Evolutionary conservation across 108 stramenopile species (phyloP).

Genomic region (Nitzschia putrida): DNA sequence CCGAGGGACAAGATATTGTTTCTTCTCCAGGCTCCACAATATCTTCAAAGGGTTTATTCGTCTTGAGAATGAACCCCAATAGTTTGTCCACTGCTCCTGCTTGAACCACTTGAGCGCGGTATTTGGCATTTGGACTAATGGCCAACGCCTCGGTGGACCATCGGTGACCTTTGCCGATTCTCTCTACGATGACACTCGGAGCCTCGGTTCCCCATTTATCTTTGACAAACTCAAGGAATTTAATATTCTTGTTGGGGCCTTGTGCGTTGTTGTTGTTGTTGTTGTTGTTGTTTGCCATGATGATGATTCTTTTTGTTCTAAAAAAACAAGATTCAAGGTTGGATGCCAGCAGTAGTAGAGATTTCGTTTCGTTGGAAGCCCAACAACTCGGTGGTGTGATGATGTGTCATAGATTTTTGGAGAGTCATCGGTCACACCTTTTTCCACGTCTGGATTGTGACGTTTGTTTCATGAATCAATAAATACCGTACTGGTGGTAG

Average conservation of each 20-base stretch:
- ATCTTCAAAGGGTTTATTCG: conserved; percentile 18
- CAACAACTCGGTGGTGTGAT: too few species aligned
- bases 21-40: conserved; percentile 7
- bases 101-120: conserved; percentile 26
- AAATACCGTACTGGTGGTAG: too few species aligned
- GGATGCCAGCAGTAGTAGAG: too few species aligned
- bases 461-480: too few species aligned
- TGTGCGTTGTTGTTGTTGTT: too few species aligned
- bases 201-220: conserved; percentile 33
- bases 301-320: too few species aligned
- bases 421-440: too few species aligned
- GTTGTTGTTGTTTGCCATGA: too few species aligned
- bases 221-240: conserved; percentile 13
- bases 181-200: conserved; percentile 19
- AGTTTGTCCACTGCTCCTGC: conserved; percentile 35
- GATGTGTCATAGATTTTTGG: too few species aligned
- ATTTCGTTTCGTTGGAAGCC: too few species aligned
- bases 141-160: conserved; percentile 26
- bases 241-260: neutral
- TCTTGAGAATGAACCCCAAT: conserved; percentile 32
- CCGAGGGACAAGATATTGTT: conserved; percentile 25
- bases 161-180: conserved; percentile 26
- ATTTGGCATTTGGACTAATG: conserved; percentile 14
- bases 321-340: too few species aligned
- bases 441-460: too few species aligned